Base-by-base conservation (phyloP, 306 rosid genomes). In the Gastrolobium villosum region DNA sequence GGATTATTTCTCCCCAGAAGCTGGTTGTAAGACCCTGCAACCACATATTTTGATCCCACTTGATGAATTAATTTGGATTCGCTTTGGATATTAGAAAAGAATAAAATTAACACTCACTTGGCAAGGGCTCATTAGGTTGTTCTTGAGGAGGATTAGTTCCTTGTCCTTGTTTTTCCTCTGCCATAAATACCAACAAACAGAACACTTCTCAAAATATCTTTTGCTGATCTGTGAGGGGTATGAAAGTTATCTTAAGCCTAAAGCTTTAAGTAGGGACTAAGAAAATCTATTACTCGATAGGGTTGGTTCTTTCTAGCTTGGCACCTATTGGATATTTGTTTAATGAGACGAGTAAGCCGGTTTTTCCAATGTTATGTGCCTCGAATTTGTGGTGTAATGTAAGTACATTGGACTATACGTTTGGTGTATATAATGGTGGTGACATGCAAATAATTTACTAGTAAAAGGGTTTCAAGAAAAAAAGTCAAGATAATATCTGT, bases 141-240 rank as follows among this genome's bases (percentile, higher is more conserved):
- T 59, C 62, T 6, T 5, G 37, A 48, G 62, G 40, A 36, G 73
- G 83, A n/a, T 72, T 81, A 3, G 31, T 36, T 62, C 57, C 83
- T 43, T 65, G 48, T 76, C 69, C 85, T 50, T 76, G 76, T 44
- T 84, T 80, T 40, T 80, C 69, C 30, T 81, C 85, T 13, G 85
- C 85, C 88, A 84, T 81, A 0, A 66, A 45, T 43, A 15, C n/a
- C 13, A 44, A 46, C 61, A 30, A 5, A 61, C 4, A 1, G 2
- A 36, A 35, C 4, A 61, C 57, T 64, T 37, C 15, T 34, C 0
- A 5, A 52, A 41, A 2, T 60, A 41, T 32, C 2, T 6, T 75
- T 50, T n/a, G 35, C 15, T 10, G 34, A 41, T 55, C 1, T 13
- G 4, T 56, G 28, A 46, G 20, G 71, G 15, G 10, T 35, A 37